Conservation (phyloP, 495 filamentous ascomycete species). For the Penicilliopsis zonata region DNA sequence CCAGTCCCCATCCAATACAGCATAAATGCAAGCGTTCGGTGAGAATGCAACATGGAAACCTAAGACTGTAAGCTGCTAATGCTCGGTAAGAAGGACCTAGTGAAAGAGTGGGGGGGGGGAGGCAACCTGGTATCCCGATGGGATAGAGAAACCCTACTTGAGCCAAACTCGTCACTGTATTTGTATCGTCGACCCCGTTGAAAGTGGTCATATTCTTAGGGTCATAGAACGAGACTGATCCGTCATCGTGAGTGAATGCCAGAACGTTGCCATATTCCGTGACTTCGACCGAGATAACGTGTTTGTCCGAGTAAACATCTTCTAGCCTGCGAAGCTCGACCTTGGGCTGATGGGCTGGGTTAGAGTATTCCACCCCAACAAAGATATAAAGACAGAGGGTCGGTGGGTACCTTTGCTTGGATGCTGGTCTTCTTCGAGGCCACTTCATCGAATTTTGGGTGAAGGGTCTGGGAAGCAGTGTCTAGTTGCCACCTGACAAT, state of each 20-base stretch:
- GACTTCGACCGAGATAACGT: slow-evolving; percentile 53
- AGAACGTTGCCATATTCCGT: slow-evolving; percentile 56
- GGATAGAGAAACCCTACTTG: slow-evolving; percentile 66
- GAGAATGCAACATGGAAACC: slow-evolving; percentile 60
- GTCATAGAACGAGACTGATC: slow-evolving; percentile 66
- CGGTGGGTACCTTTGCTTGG: slow-evolving; percentile 22
- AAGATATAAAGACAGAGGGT: not conserved
- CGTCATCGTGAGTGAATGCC: slow-evolving; percentile 61
- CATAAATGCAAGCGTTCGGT: slow-evolving; percentile 58
- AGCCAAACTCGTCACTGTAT: slow-evolving; percentile 51
- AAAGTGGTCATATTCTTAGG: slow-evolving; percentile 55
- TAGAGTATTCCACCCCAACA: not conserved
- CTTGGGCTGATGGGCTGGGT: slow-evolving; percentile 32
- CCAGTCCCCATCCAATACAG: slow-evolving; percentile 52
- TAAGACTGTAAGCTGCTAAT: slow-evolving; percentile 18
- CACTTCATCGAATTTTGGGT: slow-evolving; percentile 65
- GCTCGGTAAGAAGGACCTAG: no score
- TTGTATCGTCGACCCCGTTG: slow-evolving; percentile 45
- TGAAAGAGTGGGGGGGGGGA: slow-evolving; percentile 7
- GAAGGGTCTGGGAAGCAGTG: slow-evolving; percentile 43
- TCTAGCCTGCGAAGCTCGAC: slow-evolving; percentile 53
- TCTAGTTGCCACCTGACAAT: slow-evolving; percentile 72
- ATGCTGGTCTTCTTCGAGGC: slow-evolving; percentile 47
- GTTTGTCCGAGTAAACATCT: slow-evolving; percentile 50
- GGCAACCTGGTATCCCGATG: slow-evolving; percentile 15